These are phyloP conservation scores for Candida krabiensis DNA, from an alignment of 805 yeast genomes.

Conservation along the genomic window DNA sequence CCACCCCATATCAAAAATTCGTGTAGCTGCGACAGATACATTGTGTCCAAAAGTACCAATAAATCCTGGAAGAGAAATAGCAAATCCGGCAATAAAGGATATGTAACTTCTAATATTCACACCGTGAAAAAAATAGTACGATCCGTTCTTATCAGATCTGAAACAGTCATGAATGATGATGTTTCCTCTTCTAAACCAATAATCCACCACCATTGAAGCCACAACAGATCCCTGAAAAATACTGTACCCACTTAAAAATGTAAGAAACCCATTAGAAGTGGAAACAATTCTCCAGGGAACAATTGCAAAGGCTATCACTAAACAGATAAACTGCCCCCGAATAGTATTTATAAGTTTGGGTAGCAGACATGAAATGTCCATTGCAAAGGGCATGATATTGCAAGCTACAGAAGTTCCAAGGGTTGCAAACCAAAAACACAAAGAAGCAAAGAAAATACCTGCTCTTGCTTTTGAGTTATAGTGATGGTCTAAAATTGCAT, in stretches of 20 bases:
- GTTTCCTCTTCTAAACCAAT: constrained; percentile 12
- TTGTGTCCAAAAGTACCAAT: constrained; percentile 5
- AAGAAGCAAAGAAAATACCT: constrained; percentile 41
- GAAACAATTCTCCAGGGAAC: constrained; percentile 45
- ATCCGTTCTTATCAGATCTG: background rate
- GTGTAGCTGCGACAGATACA: constrained; percentile 6
- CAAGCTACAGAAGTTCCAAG: constrained; percentile 40
- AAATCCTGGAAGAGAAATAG: constrained; percentile 6
- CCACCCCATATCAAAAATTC: constrained; percentile 7
- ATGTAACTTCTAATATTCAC: constrained; percentile 6
- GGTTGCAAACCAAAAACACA: constrained; percentile 43
- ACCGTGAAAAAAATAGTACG: constrained; percentile 5
- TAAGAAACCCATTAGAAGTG: constrained; percentile 39
- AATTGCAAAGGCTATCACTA: constrained; percentile 37
- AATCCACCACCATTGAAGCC: constrained; percentile 43
- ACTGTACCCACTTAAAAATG: constrained; percentile 43
- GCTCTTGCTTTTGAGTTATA: constrained; percentile 42
- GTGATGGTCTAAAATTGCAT: constrained; percentile 33
- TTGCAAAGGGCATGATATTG: constrained; percentile 35
- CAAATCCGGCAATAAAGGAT: constrained; percentile 7
- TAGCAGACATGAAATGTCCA: constrained; percentile 42
- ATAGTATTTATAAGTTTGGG: constrained; percentile 42
- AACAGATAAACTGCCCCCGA: constrained; percentile 26
- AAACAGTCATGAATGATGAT: constrained; percentile 2
- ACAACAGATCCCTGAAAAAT: constrained; percentile 44